Percentiles rank a stretch among this genome's conserved stretches.
These are phyloP conservation scores for Neurospora discreta DNA, from an alignment of 495 filamentous ascomycete genomes.

Conservation along the genomic window DNA sequence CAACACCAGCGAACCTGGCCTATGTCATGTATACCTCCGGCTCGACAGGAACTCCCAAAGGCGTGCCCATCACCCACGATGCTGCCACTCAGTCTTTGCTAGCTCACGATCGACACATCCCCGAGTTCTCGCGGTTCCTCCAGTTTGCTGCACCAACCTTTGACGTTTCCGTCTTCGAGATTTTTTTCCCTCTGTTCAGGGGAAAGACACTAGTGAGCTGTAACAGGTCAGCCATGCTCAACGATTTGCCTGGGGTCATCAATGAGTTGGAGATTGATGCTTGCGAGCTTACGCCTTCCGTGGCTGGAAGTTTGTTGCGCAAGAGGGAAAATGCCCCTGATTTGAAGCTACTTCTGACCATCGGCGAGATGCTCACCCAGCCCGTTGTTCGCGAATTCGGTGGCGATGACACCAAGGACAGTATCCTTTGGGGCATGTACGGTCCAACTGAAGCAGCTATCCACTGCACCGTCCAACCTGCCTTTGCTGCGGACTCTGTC, in stretches of 20 bases:
- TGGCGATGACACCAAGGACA: constrained; percentile 21
- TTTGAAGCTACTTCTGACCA: constrained; percentile 59
- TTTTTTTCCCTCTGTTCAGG: constrained; percentile 69
- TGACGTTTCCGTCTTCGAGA: constrained; percentile 81
- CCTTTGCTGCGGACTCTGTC: constrained; percentile 25
- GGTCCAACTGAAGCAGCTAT: constrained; percentile 79
- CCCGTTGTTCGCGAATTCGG: constrained; percentile 66
- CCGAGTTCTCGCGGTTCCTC: constrained; percentile 60
- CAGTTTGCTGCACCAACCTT: constrained; percentile 84
- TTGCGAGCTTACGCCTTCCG: constrained; percentile 74
- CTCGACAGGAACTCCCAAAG: constrained; percentile 82
- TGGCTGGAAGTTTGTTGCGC: constrained; percentile 55
- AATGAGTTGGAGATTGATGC: constrained; percentile 58
- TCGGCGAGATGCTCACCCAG: constrained; percentile 76
- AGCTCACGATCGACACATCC: constrained; percentile 65
- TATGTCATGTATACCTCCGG: constrained; percentile 92
- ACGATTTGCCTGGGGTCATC: constrained; percentile 56
- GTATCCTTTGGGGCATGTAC: constrained; percentile 75
- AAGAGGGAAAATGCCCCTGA: constrained; percentile 48
- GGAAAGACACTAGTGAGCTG: constrained; percentile 61
- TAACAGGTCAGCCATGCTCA: constrained; percentile 50
- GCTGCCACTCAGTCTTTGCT: constrained; percentile 67
- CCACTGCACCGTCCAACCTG: constrained; percentile 43
- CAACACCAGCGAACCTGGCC: constrained; percentile 42
- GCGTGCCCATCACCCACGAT: constrained; percentile 64